Percentiles rank a stretch among this genome's conserved stretches.
These are phyloP conservation scores for Nannochloropsis salina DNA, from an alignment of 108 stramenopile genomes.

Conservation along the genomic window DNA sequence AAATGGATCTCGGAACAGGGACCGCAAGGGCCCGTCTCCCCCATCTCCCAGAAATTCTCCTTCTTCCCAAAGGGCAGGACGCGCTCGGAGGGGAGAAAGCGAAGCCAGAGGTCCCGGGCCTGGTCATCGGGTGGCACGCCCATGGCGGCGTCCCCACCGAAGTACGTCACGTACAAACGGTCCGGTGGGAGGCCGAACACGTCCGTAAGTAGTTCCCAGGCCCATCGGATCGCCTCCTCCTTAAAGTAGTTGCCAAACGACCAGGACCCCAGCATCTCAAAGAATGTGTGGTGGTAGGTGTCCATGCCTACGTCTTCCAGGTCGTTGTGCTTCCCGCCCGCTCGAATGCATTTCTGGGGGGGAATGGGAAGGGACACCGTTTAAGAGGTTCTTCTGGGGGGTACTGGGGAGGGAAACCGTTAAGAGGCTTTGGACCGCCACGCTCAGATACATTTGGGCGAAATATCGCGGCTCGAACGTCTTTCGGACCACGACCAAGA, in stretches of 20 bases:
- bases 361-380: neutral
- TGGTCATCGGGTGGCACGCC: constrained; percentile 54
- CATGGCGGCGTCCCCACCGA: constrained; percentile 53
- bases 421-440: too few relatives aligned
- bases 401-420: too few relatives aligned
- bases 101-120: constrained; percentile 55
- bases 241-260: constrained; percentile 44
- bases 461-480: neutral
- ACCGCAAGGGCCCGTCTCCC: constrained; percentile 55
- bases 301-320: constrained; percentile 58
- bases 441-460: neutral
- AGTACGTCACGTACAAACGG: constrained; percentile 59
- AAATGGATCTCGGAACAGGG: constrained; percentile 58
- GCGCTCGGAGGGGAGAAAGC: constrained; percentile 48
- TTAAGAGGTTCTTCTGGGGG: too few relatives aligned
- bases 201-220: constrained; percentile 50
- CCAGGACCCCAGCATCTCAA: constrained; percentile 60
- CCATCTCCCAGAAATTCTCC: constrained; percentile 61
- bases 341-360: constrained; percentile 56
- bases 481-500: too few relatives aligned
- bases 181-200: constrained; percentile 46
- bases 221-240: constrained; percentile 54
- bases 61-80: constrained; percentile 54
- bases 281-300: constrained; percentile 61
- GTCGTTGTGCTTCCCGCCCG: constrained; percentile 60